Base-by-base conservation (phyloP, 2,329 filamentous ascomycete species). In the Cytospora paraplurivora region DNA sequence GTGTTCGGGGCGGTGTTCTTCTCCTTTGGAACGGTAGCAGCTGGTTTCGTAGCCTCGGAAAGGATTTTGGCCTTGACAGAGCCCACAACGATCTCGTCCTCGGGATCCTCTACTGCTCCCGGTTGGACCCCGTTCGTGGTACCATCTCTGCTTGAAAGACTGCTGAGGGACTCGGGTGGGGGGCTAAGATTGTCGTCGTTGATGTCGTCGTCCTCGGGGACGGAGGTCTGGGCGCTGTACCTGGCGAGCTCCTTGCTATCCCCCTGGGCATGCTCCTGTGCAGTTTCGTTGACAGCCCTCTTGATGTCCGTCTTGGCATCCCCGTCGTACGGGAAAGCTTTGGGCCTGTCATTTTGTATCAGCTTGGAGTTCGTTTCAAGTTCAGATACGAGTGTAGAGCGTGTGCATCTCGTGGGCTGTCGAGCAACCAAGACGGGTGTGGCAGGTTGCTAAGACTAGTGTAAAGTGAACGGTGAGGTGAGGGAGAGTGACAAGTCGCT, bases 51-150 rank as follows among this genome's bases (percentile, higher is more conserved):
- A 1, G 72, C 70, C 65, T 77, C 79, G 55, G 69, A 27, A 4
- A 27, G 70, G 11, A 69, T 75, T 66, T 81, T 79, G 37, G 74
- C 71, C 12, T 76, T 78, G 41, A 44, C 41, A 13, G 63, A 63
- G 17, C 78, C 78, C 7, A 85, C 82, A 8, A 85, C 75, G 55
- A 85, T 85, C 69, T 85, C 82, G 68, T 85, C 82, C 61, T 81
- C 78, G 2, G 80, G 67, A 34, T 75, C 72, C 55, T 78, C 27
- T 27, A 27, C 27, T 27, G 27, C 27, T 27, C 4, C 27, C 27
- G 2, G 27, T 2, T 27, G 2, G 27, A 27, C 27, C 27, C 27
- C 77, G 27, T 78, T 54, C 27, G 57, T 60, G 12, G 19, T 27
- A 10, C 49, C 53, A 76, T 72, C 65, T 19, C 76, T 72, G 51